phyloP scores from a whole-genome alignment of 305 asterid genomes.

The Rubia tinctorum region DNA sequence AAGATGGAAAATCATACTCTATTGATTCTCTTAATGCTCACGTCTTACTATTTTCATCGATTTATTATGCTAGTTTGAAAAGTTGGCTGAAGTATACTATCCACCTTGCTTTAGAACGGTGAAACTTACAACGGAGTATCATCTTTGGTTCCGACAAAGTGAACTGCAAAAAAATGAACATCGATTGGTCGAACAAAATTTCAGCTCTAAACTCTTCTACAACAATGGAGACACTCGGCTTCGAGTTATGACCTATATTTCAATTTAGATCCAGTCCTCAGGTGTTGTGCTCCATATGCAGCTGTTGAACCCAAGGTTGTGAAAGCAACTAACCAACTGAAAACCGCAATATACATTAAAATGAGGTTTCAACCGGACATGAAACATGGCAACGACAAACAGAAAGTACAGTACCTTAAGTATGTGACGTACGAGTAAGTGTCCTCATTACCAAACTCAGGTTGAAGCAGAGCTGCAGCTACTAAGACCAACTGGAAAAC shows the following conservation, averaged over 20 bases:
- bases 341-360: slow-evolving; percentile 21
- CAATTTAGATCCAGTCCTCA: slow-evolving; percentile 37
- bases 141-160: neutral
- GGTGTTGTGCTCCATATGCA: slow-evolving; percentile 77
- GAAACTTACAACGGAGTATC: neutral
- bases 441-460: slow-evolving; percentile 72
- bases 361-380: slow-evolving; percentile 11
- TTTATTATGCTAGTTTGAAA: neutral
- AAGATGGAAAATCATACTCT: no score
- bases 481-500: slow-evolving; percentile 78
- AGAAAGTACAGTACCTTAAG: slow-evolving; percentile 49
- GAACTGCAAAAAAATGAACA: neutral
- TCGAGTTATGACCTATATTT: slow-evolving; percentile 13
- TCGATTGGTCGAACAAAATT: neutral
- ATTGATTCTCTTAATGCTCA: no score
- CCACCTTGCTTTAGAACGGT: neutral
- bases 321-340: slow-evolving; percentile 86
- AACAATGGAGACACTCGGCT: neutral
- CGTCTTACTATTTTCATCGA: no score
- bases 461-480: slow-evolving; percentile 92
- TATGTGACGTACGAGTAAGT: slow-evolving; percentile 53
- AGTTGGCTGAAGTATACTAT: neutral
- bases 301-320: slow-evolving; percentile 77
- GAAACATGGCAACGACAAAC: neutral
- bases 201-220: neutral